phyloP scores from a whole-genome alignment of 2,329 filamentous ascomycete genomes.

The Rachicladosporium sp. region DNA sequence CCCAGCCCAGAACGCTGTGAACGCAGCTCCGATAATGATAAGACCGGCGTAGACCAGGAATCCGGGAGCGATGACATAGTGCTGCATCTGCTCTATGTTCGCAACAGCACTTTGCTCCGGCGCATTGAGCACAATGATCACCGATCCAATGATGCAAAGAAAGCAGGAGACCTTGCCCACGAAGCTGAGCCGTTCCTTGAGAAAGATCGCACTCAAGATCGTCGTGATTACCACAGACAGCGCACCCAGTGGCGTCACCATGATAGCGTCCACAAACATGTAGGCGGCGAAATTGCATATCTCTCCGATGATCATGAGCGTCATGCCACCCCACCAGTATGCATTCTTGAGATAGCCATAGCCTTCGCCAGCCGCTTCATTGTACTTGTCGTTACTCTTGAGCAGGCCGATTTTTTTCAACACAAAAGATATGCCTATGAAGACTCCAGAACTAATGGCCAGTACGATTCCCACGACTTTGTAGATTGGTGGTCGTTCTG shows the following conservation, averaged over 20 bases:
- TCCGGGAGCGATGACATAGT: slow-evolving; percentile 71
- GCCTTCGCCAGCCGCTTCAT: slow-evolving; percentile 87
- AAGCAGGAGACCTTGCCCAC: slow-evolving; percentile 95
- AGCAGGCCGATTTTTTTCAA: slow-evolving; percentile 88
- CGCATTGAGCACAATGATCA: slow-evolving; percentile 90
- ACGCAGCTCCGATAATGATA: slow-evolving; percentile 58
- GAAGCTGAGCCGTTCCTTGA: slow-evolving; percentile 90
- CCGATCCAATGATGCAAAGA: slow-evolving; percentile 81
- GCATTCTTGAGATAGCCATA: slow-evolving; percentile 93
- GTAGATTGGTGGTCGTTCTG: slow-evolving; percentile 47
- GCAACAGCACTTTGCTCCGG: slow-evolving; percentile 73
- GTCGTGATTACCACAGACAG: slow-evolving; percentile 87
- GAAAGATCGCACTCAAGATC: slow-evolving; percentile 80
- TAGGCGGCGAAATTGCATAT: slow-evolving; percentile 97
- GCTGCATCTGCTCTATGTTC: slow-evolving; percentile 85
- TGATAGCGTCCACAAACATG: slow-evolving; percentile 88
- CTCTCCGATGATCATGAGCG: slow-evolving; percentile 89
- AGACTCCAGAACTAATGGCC: slow-evolving; percentile 74
- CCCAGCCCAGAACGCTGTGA: slow-evolving; percentile 67
- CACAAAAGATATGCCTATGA: slow-evolving; percentile 91
- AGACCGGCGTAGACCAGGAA: slow-evolving; percentile 79
- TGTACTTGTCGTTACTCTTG: slow-evolving; percentile 89
- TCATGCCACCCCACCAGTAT: slow-evolving; percentile 96
- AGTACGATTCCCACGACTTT: slow-evolving; percentile 79
- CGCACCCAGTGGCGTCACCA: slow-evolving; percentile 85